Percentiles rank a stretch among this genome's conserved stretches.
These are phyloP conservation scores for Canavalia gladiata DNA, from an alignment of 306 rosid genomes.

Conservation along the genomic window DNA sequence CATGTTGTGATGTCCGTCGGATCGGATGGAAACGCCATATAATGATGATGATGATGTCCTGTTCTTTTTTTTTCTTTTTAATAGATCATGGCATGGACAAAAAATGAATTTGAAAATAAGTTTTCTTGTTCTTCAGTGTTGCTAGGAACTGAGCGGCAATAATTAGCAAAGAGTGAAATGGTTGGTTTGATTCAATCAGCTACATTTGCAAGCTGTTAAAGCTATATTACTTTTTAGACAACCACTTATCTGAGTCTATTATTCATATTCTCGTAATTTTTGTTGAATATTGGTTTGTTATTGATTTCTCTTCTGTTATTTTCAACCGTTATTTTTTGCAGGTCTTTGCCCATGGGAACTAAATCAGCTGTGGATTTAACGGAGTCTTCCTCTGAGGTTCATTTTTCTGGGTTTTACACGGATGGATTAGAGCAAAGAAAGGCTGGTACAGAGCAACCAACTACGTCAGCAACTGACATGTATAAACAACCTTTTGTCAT, in stretches of 20 bases:
- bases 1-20: neutral
- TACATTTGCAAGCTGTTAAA: neutral
- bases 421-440: slow-evolving; percentile 67
- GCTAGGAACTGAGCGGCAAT: neutral
- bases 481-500: slow-evolving; percentile 90
- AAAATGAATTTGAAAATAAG: neutral
- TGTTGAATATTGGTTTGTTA: neutral
- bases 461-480: slow-evolving; percentile 68
- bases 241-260: neutral
- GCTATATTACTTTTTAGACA: neutral
- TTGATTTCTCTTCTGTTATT: slow-evolving; percentile 19
- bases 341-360: slow-evolving; percentile 63
- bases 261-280: slow-evolving; percentile 4
- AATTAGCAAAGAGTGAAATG: neutral
- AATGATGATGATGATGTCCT: neutral
- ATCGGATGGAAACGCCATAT: neutral
- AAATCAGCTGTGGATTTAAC: slow-evolving; percentile 72
- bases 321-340: slow-evolving; percentile 32
- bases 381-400: slow-evolving; percentile 81
- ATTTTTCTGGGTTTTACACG: slow-evolving; percentile 90
- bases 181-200: slow-evolving; percentile 35
- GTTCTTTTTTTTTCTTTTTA: neutral
- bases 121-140: neutral
- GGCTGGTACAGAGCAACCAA: slow-evolving; percentile 57
- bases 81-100: neutral